Evolutionary conservation across 1,284 basidiomycete genomes (phyloP), one percentile per base, ranked within the genome.

Genomic region (Marasmius sp.): DNA sequence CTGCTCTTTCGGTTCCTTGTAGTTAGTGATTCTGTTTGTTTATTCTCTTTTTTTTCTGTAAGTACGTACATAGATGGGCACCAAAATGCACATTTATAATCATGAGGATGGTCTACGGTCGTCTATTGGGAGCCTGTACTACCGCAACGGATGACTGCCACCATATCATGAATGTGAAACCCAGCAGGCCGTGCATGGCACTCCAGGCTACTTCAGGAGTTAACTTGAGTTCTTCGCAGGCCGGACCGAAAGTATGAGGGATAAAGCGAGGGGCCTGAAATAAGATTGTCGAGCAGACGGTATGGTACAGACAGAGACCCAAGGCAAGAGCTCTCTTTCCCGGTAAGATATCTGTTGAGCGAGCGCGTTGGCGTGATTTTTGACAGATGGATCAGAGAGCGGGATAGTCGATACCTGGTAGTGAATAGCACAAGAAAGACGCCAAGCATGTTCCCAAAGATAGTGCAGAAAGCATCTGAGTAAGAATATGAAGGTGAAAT

Each of bases 301-400:
- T 87, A 71, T 94, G 93, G 72, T 94, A 94, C 11, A 93, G 69
- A 62, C 89, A 87, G 6, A 94, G 81, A 12, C 81, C 85, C 55
- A 94, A 86, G 0, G 90, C 92, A 3, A 92, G 75, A 0, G 91
- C 93, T 16, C 92, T 85, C 75, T 94, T 94, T 8, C 92, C 91
- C 0, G 93, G 93, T 4, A 94, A 76, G 73, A 91, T 93, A 68
- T 94, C 92, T 86, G 62, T 27, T 37, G 43, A n/a, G 50, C n/a
- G 56, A 37, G 53, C 50, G 18, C 11, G 38, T 36, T 16, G 59
- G 37, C 37, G 57, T 34, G 56, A 38, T 59, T 47, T 45, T 22
- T 20, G 36, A 51, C 3, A 34, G n/a, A 11, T n/a, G 27, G 16
- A 34, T n/a, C 10, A 18, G 36, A 22, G 43, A n/a, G 20, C 33